A percentile compares a stretch with the other conserved stretches of the same genome.
These are phyloP conservation scores for Sordariomycetes sp. DNA, from an alignment of 2,329 filamentous ascomycete species.

Conservation along the genomic window DNA sequence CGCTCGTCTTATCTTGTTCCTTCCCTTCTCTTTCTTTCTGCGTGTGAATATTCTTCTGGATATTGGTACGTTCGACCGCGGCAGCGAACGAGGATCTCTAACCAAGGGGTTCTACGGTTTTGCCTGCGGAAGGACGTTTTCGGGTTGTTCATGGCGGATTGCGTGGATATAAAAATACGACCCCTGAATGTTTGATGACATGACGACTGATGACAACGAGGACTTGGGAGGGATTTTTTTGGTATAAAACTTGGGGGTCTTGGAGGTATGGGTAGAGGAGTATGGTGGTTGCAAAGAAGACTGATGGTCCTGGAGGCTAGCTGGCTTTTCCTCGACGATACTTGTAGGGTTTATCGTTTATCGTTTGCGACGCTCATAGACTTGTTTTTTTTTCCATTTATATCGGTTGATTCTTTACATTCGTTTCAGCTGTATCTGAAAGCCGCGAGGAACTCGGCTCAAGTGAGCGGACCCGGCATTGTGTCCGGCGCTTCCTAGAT, in stretches of 20 bases:
- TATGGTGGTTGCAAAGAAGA: background rate
- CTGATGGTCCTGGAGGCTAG: background rate
- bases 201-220: background rate
- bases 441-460: background rate
- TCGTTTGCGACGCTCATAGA: background rate
- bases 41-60: background rate
- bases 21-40: background rate
- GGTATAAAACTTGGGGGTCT: background rate
- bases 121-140: background rate
- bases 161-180: background rate
- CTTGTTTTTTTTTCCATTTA: background rate
- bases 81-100: background rate
- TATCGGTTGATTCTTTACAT: background rate
- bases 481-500: background rate
- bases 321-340: background rate
- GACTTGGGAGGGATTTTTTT: background rate
- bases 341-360: background rate
- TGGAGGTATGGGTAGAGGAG: background rate
- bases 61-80: slow-evolving; percentile 3
- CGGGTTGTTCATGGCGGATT: background rate
- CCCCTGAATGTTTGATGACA: background rate
- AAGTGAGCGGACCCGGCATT: background rate
- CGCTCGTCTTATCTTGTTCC: background rate
- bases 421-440: background rate
- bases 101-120: background rate